These are phyloP conservation scores for Panicum miliaceum DNA, from an alignment of 176 grass and related monocot genomes.

Conservation along the genomic window DNA sequence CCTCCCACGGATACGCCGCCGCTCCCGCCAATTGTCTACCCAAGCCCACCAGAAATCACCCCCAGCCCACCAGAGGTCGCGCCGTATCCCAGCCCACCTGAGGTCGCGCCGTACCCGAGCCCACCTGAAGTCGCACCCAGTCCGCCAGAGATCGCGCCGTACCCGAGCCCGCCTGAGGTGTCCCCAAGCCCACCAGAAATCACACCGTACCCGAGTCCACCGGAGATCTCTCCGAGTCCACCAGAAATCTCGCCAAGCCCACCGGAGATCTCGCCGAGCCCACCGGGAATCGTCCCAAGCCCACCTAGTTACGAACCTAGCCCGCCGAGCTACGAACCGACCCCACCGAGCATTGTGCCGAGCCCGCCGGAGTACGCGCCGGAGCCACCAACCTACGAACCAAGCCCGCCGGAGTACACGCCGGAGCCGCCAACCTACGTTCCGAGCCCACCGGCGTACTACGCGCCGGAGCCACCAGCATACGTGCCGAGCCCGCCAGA, in stretches of 20 bases:
- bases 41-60: conserved; percentile 33
- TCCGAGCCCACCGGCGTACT: conserved; percentile 43
- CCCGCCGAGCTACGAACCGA: conserved; percentile 37
- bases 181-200: conserved; percentile 32
- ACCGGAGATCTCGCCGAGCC: conserved; percentile 19
- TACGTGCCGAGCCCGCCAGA: not conserved
- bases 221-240: conserved; percentile 37
- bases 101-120: conserved; percentile 7
- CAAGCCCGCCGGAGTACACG: conserved; percentile 31
- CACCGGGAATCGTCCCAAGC: not conserved
- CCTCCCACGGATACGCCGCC: not conserved
- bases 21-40: conserved; percentile 20
- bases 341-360: not conserved
- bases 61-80: conserved; percentile 37
- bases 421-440: conserved; percentile 45
- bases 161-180: conserved; percentile 42
- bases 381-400: conserved; percentile 23
- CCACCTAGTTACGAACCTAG: too few species aligned
- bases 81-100: conserved; percentile 49
- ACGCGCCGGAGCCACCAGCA: conserved; percentile 33
- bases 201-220: conserved; percentile 39
- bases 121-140: conserved; percentile 42
- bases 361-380: conserved; percentile 49
- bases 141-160: conserved; percentile 27
- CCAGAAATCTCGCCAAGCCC: conserved; percentile 39